phyloP scores from a whole-genome alignment of 1,284 basidiomycete genomes.

The Austroboletus niveus region DNA sequence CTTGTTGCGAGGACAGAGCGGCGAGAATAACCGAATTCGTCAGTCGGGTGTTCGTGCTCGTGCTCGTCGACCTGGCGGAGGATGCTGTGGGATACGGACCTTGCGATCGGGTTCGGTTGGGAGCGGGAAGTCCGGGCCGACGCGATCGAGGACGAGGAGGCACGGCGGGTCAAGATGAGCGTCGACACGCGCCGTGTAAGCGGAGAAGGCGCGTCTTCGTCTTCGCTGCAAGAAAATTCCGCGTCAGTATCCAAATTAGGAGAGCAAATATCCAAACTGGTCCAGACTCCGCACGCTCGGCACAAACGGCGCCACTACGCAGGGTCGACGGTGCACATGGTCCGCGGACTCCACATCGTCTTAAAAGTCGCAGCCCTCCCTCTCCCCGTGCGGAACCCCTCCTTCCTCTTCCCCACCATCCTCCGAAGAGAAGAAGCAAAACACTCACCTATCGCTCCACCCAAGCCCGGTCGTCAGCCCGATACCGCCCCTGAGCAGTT shows the following conservation, averaged over 20 bases:
- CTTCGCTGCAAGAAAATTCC: slow-evolving; percentile 50
- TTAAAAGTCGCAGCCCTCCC: slow-evolving; percentile 4
- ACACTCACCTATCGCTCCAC: slow-evolving; percentile 74
- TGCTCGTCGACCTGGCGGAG: slow-evolving; percentile 31
- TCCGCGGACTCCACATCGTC: slow-evolving; percentile 1
- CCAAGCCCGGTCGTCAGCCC: slow-evolving; percentile 79
- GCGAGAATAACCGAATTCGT: slow-evolving; percentile 25
- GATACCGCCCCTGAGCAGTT: slow-evolving; percentile 64
- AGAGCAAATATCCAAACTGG: slow-evolving; percentile 3
- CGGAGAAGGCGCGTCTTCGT: slow-evolving; percentile 76
- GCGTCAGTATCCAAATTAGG: slow-evolving; percentile 3
- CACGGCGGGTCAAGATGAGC: slow-evolving; percentile 47
- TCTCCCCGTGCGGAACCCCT: not conserved
- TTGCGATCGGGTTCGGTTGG: slow-evolving; percentile 25
- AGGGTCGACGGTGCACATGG: not conserved
- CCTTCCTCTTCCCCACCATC: not conserved
- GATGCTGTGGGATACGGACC: slow-evolving; percentile 33
- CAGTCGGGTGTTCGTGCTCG: slow-evolving; percentile 5
- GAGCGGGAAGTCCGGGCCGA: slow-evolving; percentile 18
- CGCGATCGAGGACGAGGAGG: slow-evolving; percentile 32
- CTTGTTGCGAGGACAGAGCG: slow-evolving; percentile 12
- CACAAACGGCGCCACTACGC: not conserved
- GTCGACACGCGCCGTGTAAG: slow-evolving; percentile 64
- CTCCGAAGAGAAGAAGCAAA: not conserved
- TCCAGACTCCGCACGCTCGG: slow-evolving; percentile 3